Conservation (phyloP, 495 filamentous ascomycete genomes). For the Annulohypoxylon maeteangense region DNA sequence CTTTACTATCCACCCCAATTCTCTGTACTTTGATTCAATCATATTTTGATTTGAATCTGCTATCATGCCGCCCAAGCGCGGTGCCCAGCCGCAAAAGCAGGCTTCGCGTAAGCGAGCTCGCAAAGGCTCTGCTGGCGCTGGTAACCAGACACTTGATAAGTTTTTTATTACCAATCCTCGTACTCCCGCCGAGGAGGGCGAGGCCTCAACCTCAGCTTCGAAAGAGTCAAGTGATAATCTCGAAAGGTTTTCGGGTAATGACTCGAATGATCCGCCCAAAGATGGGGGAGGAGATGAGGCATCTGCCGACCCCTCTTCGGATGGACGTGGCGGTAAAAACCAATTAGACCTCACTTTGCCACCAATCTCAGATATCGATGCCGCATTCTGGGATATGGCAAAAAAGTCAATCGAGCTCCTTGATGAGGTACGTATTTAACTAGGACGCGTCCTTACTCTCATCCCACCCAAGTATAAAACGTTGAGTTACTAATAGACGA, state of each 20-base stretch:
- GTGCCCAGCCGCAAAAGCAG: not conserved
- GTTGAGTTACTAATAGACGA: not conserved
- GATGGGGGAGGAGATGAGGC: not conserved
- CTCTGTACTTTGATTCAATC: not conserved
- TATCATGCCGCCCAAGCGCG: constrained; percentile 5
- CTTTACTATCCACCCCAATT: not conserved
- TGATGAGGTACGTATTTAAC: not conserved
- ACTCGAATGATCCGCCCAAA: not conserved
- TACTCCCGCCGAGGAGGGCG: not conserved
- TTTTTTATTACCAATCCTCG: not conserved
- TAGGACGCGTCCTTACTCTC: not conserved
- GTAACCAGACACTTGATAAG: not conserved
- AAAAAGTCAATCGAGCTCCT: constrained; percentile 4
- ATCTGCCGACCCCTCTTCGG: not conserved
- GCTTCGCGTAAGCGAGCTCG: not conserved
- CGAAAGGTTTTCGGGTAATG: not conserved
- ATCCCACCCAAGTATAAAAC: not conserved
- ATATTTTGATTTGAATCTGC: not conserved
- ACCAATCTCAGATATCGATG: constrained; percentile 44
- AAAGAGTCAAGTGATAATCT: not conserved
- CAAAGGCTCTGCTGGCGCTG: not conserved
- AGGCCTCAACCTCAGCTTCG: not conserved
- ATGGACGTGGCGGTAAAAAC: not conserved
- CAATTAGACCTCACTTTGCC: constrained; percentile 17
- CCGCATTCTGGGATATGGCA: constrained; percentile 50